These are phyloP conservation scores for Calocybe cyanea DNA, from an alignment of 768 basidiomycete species.

Conservation along the genomic window DNA sequence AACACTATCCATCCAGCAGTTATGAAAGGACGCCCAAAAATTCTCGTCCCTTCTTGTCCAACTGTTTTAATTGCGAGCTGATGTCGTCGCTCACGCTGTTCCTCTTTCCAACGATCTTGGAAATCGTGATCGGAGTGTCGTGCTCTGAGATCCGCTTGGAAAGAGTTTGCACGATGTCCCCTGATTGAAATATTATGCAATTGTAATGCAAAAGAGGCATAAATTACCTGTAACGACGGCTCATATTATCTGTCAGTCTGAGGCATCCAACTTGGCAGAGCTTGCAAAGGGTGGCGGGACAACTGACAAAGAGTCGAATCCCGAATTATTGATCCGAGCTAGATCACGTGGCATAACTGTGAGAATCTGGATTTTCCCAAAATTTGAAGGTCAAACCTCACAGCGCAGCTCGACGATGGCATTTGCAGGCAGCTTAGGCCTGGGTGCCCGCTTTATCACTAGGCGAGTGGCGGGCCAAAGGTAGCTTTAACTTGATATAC, in stretches of 20 bases:
- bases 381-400: neutral
- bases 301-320: too few relatives aligned
- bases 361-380: conserved; percentile 3
- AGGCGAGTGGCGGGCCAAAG: conserved; percentile 13
- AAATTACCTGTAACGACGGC: conserved; percentile 10
- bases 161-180: conserved; percentile 48
- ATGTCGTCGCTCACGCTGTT: conserved; percentile 26
- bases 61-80: conserved; percentile 45
- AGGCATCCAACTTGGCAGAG: neutral
- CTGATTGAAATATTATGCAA: conserved; percentile 16
- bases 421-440: conserved; percentile 14
- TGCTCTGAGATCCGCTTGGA: conserved; percentile 46
- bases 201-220: neutral
- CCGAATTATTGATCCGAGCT: too few relatives aligned
- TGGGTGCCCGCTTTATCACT: conserved; percentile 10
- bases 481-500: neutral
- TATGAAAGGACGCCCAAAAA: conserved; percentile 74
- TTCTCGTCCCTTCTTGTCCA: conserved; percentile 56
- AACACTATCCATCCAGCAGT: conserved; percentile 79
- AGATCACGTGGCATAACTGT: conserved; percentile 8
- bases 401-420: conserved; percentile 11
- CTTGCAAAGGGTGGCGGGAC: neutral
- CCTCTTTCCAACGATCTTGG: conserved; percentile 52
- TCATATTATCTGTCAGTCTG: conserved; percentile 8
- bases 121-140: conserved; percentile 74